Conservation (phyloP, 2,329 filamentous ascomycete genomes). For the Parastagonospora avenae region DNA sequence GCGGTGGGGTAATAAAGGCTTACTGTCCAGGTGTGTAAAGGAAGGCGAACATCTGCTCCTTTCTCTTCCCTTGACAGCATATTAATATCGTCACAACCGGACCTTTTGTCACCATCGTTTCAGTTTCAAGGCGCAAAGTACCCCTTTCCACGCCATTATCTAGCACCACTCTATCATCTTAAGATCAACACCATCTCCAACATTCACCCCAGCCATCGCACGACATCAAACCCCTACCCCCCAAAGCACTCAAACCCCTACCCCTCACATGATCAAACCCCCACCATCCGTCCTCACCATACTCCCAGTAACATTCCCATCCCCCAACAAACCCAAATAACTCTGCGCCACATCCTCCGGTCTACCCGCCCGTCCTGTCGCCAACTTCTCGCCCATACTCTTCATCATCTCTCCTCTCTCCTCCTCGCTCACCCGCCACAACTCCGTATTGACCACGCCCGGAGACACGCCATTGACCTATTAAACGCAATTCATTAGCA, state of each 20-base stretch:
- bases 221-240: background rate
- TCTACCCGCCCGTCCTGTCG: slow-evolving; percentile 32
- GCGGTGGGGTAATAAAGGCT: too few species aligned
- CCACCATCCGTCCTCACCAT: slow-evolving; percentile 53
- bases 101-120: too few species aligned
- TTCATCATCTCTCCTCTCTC: slow-evolving; percentile 29
- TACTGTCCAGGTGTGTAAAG: too few species aligned
- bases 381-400: slow-evolving; percentile 22
- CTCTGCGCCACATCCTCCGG: slow-evolving; percentile 48
- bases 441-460: slow-evolving; percentile 55
- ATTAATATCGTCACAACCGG: too few species aligned
- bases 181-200: too few species aligned
- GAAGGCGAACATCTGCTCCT: too few species aligned
- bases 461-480: slow-evolving; percentile 61
- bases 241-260: background rate
- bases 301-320: slow-evolving; percentile 53
- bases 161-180: too few species aligned
- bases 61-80: too few species aligned
- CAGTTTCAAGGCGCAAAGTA: too few species aligned
- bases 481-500: background rate
- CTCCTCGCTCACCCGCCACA: slow-evolving; percentile 46
- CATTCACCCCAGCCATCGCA: too few species aligned
- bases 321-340: slow-evolving; percentile 56
- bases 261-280: slow-evolving; percentile 15
- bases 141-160: too few species aligned